Conservation (phyloP, 768 basidiomycete genomes). For the Macrolepiota dolichaula region DNA sequence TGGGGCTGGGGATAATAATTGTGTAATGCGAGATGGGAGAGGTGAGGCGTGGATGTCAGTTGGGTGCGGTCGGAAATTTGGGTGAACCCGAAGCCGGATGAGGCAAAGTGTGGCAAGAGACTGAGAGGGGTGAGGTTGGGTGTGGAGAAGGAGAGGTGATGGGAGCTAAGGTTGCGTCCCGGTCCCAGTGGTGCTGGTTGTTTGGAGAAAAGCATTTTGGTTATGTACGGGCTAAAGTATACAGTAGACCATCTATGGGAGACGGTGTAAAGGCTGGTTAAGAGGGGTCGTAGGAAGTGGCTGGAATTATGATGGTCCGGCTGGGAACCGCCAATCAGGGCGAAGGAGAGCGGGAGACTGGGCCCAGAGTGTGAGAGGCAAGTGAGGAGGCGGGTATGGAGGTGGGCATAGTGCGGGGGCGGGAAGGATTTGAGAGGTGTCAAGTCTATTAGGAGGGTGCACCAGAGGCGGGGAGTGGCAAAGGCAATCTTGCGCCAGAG, state of each 20-base stretch:
- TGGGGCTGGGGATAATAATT: constrained; percentile 1
- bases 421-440: constrained; percentile 2
- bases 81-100: constrained; percentile 2
- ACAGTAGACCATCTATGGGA: constrained; percentile 5
- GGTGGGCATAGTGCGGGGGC: not conserved
- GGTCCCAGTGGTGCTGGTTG: too few relatives aligned
- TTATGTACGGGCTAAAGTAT: constrained; percentile 7
- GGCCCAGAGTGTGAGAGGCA: constrained; percentile 1
- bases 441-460: constrained; percentile 7
- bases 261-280: not conserved
- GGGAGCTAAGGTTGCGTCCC: not conserved
- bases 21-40: constrained; percentile 4
- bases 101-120: not conserved
- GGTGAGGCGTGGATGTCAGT: not conserved
- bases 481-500: constrained; percentile 12
- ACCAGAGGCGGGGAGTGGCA: constrained; percentile 14
- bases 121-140: constrained; percentile 1
- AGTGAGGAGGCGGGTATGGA: constrained; percentile 6
- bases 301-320: not conserved
- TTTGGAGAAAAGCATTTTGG: not conserved
- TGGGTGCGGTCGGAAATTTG: not conserved
- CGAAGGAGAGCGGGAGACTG: constrained; percentile 7
- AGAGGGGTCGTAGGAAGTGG: not conserved
- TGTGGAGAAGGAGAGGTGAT: constrained; percentile 7
- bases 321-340: constrained; percentile 7